Percentiles rank a stretch among this genome's conserved stretches.
Conservation (phyloP, 768 basidiomycete genomes). For the Lactifluus subvellereus region DNA sequence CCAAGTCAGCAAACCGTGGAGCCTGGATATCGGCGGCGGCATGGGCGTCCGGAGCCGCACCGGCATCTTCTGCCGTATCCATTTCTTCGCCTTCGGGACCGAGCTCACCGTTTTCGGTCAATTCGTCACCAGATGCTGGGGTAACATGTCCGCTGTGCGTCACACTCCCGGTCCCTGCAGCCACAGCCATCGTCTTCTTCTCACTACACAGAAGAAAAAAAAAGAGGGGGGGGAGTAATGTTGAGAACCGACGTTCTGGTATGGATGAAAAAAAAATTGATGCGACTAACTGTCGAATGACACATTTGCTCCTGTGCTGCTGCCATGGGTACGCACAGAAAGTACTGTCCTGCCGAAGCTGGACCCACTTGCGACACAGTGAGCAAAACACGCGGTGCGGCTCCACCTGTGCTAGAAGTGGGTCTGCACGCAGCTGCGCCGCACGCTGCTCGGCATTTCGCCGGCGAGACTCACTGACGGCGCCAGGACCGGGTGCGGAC, state of each 20-base stretch:
- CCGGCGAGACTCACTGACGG: constrained; percentile 53
- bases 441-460: constrained; percentile 78
- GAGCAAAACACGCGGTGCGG: constrained; percentile 61
- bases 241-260: neutral
- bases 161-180: constrained; percentile 14
- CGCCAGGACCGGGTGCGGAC: neutral
- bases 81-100: constrained; percentile 25
- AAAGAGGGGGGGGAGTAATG: constrained; percentile 6
- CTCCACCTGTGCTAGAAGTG: constrained; percentile 61
- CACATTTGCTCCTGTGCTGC: constrained; percentile 71
- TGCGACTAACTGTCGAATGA: constrained; percentile 57
- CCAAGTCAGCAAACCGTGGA: constrained; percentile 48
- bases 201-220: constrained; percentile 20
- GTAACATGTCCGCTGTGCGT: constrained; percentile 11
- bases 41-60: constrained; percentile 13
- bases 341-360: constrained; percentile 68
- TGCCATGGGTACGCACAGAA: constrained; percentile 82
- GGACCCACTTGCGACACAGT: constrained; percentile 78
- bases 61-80: constrained; percentile 17
- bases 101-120: constrained; percentile 26
- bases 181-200: constrained; percentile 25
- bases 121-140: constrained; percentile 15
- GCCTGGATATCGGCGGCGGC: constrained; percentile 14
- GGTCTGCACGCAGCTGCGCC: constrained; percentile 60
- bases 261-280: constrained; percentile 4